Evolutionary conservation across 2,329 filamentous ascomycete species (phyloP).

Genomic region (Whalleya microplaca): DNA sequence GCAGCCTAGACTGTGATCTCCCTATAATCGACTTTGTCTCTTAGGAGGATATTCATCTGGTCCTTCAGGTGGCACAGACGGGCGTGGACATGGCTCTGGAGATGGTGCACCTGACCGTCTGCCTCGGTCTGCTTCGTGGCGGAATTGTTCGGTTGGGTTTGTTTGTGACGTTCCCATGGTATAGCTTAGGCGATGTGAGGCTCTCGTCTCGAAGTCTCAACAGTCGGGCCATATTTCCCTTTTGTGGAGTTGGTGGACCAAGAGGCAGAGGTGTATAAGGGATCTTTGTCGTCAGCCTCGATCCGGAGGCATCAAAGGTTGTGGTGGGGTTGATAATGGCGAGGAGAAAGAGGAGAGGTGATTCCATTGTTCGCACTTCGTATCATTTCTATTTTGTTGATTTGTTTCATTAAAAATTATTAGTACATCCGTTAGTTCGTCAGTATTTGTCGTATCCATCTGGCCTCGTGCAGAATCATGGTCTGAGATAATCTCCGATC

Average conservation of each 20-base stretch:
- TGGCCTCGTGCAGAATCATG: slow-evolving; percentile 11
- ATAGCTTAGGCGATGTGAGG: neutral
- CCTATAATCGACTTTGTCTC: neutral
- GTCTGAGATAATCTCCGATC: slow-evolving; percentile 25
- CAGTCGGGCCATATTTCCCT: neutral
- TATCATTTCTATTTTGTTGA: neutral
- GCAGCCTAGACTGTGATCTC: no score
- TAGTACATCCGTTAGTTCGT: neutral
- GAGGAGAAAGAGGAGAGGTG: neutral
- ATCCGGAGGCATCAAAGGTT: neutral
- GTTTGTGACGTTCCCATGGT: neutral
- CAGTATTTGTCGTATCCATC: slow-evolving; percentile 1
- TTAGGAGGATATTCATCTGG: neutral
- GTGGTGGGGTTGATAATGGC: neutral
- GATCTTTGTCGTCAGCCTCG: neutral
- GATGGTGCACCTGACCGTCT: slow-evolving; percentile 29
- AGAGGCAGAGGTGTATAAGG: neutral
- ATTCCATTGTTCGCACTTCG: neutral
- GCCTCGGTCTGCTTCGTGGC: slow-evolving; percentile 17
- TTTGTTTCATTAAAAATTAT: slow-evolving; percentile 10
- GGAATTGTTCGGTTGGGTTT: neutral
- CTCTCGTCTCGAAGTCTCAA: neutral
- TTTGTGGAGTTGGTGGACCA: neutral
- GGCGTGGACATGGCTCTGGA: slow-evolving; percentile 26
- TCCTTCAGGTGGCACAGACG: slow-evolving; percentile 8